phyloP scores from a whole-genome alignment of 305 asterid species.

The Fraxinus sp. region DNA sequence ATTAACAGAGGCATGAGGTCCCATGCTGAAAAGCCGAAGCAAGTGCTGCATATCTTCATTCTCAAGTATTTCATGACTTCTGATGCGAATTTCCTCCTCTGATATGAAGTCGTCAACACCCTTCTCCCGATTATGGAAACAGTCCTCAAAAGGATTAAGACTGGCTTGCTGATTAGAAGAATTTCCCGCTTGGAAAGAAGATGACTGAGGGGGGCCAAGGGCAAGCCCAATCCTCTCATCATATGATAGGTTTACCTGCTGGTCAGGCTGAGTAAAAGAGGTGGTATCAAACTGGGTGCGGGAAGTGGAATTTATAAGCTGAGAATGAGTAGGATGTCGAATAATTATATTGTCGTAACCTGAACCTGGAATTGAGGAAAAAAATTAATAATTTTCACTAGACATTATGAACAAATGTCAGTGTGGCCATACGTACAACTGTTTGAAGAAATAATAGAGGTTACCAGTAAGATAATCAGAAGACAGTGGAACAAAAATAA shows the following conservation, averaged over 20 bases:
- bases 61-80: conserved; percentile 86
- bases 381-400: background rate
- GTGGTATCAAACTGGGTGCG: conserved; percentile 32
- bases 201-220: conserved; percentile 69
- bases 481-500: background rate
- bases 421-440: background rate
- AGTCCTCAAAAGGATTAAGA: conserved; percentile 67
- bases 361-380: conserved; percentile 20
- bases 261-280: conserved; percentile 28
- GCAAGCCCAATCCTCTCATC: conserved; percentile 53
- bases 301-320: conserved; percentile 31
- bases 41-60: conserved; percentile 92
- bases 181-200: conserved; percentile 43
- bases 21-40: conserved; percentile 86
- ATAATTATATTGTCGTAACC: conserved; percentile 34
- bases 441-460: background rate
- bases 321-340: conserved; percentile 37
- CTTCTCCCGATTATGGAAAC: conserved; percentile 62
- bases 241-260: conserved; percentile 35
- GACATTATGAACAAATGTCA: background rate
- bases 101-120: conserved; percentile 69
- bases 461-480: background rate
- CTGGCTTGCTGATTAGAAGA: conserved; percentile 45
- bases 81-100: conserved; percentile 82
- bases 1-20: conserved; percentile 44